Percentiles rank a stretch among this genome's conserved stretches.
Conservation (phyloP, 1,139 yeast genomes). For the Nadsonia commutata region DNA sequence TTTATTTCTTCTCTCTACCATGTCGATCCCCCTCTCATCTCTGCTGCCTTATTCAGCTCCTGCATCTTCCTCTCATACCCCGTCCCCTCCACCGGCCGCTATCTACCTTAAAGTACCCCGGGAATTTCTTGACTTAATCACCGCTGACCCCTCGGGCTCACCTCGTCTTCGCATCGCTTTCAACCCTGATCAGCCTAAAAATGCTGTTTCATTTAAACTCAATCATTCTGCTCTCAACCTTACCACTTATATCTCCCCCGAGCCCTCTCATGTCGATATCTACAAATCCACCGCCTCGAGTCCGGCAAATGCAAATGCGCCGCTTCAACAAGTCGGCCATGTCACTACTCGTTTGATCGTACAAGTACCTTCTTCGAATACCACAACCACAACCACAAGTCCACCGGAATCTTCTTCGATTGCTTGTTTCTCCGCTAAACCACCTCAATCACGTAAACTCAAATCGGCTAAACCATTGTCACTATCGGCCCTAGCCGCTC, state of each 20-base stretch:
- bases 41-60: not conserved
- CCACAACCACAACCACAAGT: not conserved
- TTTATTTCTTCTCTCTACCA: too few relatives aligned
- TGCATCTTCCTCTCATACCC: not conserved
- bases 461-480: not conserved
- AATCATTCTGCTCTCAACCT: not conserved
- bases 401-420: not conserved
- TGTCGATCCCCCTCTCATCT: not conserved
- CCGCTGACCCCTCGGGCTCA: not conserved
- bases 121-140: not conserved
- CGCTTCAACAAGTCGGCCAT: not conserved
- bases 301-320: not conserved
- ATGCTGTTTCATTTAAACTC: not conserved
- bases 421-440: too few relatives aligned
- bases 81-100: not conserved
- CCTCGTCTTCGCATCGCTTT: not conserved
- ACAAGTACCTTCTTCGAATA: not conserved
- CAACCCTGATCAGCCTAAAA: not conserved
- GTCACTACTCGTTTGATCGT: not conserved
- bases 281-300: not conserved
- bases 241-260: not conserved
- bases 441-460: too few relatives aligned
- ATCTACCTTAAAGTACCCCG: not conserved
- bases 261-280: not conserved
- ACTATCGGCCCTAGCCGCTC: not conserved